Base-by-base conservation (phyloP, 257 asterid species). In the Pogostemon cablin region DNA sequence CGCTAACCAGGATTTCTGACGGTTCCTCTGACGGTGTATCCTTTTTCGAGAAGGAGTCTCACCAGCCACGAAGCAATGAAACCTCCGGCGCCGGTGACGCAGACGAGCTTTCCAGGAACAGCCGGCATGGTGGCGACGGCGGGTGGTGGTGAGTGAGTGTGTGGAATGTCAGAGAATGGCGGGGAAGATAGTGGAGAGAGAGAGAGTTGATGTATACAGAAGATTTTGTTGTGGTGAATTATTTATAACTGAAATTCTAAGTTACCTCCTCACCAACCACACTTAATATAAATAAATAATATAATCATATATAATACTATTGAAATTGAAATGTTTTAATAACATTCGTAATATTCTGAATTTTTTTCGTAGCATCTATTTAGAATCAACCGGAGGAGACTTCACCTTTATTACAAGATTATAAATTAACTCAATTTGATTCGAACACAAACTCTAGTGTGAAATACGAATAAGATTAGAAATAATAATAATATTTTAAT, bases 51-150 rank as follows among this genome's bases (percentile, higher is more conserved):
- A 46, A 91, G 95, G 5, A 80, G 78, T 62, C 91, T 93, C n/a
- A 93, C 99, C 7, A 93, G 81, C 99, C 99, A 93, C 5, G 99
- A 93, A 71, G 99, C 99, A 49, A 93, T 87, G 95, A 73, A 93
- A 1, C 99, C 99, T 5, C 95, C 99, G 79, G 97, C 97, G 74
- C 99, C 99, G 77, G 99, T 93, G 75, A 93, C 96, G 73, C 99
- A 93, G 37, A 91, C 97, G 40, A 84, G 78, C 42, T 86, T 84
- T 44, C 93, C 95, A 57, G 88, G 73, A 54, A 67, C 82, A 3
- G 88, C 72, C 67, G 90, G 97, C 98, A 92, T 92, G 65, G 57
- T 65, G 71, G 57, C 49, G 44, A 15, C 43, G 4, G 69, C 12
- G 32, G 37, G 37, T 10, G 67, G 1, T 34, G 40, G 10, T 70